A percentile compares a stretch with the other conserved stretches of the same genome.
These are phyloP conservation scores for Cladosporium cucumerinum DNA, from an alignment of 2,329 filamentous ascomycete species.

Conservation along the genomic window DNA sequence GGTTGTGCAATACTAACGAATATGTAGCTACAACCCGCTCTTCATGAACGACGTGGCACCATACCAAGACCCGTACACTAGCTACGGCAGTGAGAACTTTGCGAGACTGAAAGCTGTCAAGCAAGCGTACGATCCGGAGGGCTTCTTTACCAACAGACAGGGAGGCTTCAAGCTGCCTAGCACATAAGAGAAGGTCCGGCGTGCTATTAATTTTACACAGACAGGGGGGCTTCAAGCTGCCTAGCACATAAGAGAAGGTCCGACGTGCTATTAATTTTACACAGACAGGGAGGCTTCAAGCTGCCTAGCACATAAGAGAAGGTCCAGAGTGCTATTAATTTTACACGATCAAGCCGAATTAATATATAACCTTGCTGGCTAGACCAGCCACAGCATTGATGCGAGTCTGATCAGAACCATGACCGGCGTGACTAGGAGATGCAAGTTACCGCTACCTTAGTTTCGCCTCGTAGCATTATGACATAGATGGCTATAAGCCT, in stretches of 20 bases:
- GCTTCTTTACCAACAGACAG: constrained; percentile 26
- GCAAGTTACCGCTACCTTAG: no score
- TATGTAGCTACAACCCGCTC: not conserved
- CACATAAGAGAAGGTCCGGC: no score
- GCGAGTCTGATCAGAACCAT: not conserved
- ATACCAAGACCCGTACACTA: not conserved
- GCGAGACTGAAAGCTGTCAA: constrained; percentile 22
- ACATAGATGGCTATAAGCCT: no score
- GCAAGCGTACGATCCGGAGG: constrained; percentile 24
- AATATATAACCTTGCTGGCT: not conserved
- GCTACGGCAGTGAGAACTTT: constrained; percentile 20
- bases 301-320: constrained; percentile 14
- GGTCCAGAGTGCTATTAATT: no score
- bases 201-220: no score
- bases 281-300: constrained; percentile 24
- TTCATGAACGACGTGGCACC: not conserved
- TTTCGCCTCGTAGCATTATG: no score
- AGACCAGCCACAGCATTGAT: not conserved
- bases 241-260: no score
- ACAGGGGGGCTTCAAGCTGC: constrained; percentile 24
- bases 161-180: constrained; percentile 24
- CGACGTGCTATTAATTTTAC: no score
- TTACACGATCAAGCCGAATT: not conserved
- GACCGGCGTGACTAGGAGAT: not conserved
- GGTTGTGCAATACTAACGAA: not conserved